Evolutionary conservation across 2,329 filamentous ascomycete species (phyloP).

Genomic region (Karstenula rhodostoma): DNA sequence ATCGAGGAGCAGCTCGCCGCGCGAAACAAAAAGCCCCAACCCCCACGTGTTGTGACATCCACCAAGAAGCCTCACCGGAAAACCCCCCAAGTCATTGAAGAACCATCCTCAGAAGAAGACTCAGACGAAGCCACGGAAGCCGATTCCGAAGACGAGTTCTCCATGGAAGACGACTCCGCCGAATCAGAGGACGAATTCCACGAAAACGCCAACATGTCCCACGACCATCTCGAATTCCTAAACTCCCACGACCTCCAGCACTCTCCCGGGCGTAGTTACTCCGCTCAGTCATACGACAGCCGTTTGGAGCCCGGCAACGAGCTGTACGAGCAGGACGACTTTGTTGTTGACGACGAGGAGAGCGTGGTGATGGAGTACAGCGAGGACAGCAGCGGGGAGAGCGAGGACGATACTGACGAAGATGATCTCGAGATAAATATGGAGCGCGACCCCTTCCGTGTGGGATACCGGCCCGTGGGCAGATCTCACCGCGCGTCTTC

Average conservation of each 20-base stretch:
- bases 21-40: neutral
- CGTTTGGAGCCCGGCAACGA: conserved; percentile 21
- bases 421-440: conserved; percentile 2
- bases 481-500: neutral
- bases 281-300: conserved; percentile 14
- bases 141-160: conserved; percentile 1
- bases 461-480: neutral
- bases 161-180: conserved; percentile 4
- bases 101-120: neutral
- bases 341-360: conserved; percentile 22
- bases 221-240: conserved; percentile 18
- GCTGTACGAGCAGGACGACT: conserved; percentile 23
- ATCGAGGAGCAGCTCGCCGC: neutral
- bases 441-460: neutral
- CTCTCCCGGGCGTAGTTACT: neutral
- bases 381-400: neutral
- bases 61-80: neutral
- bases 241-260: conserved; percentile 9
- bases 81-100: neutral
- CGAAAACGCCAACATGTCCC: conserved; percentile 14
- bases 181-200: conserved; percentile 6
- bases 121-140: neutral
- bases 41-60: neutral
- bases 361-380: neutral
- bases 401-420: neutral